These are phyloP conservation scores for Babesia divergens DNA, from an alignment of 169 alveolate species.

Conservation along the genomic window DNA sequence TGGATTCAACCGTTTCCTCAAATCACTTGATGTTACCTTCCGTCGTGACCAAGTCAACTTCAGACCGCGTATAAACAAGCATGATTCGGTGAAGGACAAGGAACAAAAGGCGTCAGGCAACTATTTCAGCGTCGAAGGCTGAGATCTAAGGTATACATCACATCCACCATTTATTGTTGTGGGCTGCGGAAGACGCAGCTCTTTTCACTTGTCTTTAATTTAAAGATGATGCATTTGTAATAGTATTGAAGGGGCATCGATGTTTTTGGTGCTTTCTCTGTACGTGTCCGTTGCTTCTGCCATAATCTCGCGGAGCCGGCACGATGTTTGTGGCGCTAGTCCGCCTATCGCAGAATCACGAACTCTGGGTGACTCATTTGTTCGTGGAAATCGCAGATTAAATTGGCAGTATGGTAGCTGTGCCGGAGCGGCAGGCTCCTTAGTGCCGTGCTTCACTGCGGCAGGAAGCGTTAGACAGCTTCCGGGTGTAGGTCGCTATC, in stretches of 20 bases:
- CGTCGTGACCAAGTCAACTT: constrained; percentile 97
- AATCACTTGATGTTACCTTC: constrained; percentile 94
- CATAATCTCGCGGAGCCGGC: not conserved
- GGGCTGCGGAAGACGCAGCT: no score
- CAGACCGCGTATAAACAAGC: constrained; percentile 99
- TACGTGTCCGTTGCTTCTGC: not conserved
- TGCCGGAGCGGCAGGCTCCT: not conserved
- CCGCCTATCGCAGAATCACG: not conserved
- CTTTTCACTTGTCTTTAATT: not conserved
- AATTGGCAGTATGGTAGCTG: not conserved
- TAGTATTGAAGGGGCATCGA: not conserved
- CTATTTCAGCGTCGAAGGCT: constrained; percentile 94
- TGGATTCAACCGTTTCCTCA: constrained; percentile 94
- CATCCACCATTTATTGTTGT: no score
- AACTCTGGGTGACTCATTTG: not conserved
- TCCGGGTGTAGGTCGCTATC: not conserved
- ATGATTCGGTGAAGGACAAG: constrained; percentile 95
- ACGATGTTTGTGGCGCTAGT: not conserved
- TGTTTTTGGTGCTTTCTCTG: constrained; percentile 7
- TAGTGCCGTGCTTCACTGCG: not conserved
- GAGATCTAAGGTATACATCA: no score
- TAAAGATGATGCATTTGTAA: not conserved
- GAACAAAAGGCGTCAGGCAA: constrained; percentile 97
- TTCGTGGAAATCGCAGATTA: not conserved
- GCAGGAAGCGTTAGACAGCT: not conserved